Conservation (phyloP, 2,329 filamentous ascomycete species). For the Xylaria sp. region DNA sequence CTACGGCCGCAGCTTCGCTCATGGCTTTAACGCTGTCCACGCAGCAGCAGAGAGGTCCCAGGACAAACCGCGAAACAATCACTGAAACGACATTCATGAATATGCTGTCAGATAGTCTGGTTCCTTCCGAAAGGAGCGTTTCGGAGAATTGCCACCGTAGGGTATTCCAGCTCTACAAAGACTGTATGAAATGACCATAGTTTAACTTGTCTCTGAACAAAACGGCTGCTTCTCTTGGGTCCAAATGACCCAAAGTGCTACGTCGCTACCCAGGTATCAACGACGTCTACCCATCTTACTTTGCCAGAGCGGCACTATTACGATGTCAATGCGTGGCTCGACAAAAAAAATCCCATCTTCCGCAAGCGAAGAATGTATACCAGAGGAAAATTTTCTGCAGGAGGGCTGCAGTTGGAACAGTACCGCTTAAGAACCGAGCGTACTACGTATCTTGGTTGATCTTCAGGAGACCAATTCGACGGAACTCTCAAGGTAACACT, state of each 20-base stretch:
- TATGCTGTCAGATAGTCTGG: neutral
- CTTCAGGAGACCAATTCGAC: conserved; percentile 4
- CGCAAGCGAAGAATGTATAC: conserved; percentile 20
- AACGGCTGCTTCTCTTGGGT: conserved; percentile 4
- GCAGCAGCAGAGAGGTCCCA: conserved; percentile 4
- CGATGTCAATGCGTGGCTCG: conserved; percentile 15
- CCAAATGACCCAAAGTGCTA: conserved; percentile 21
- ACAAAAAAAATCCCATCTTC: conserved; percentile 19
- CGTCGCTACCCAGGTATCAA: conserved; percentile 25
- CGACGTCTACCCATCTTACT: conserved; percentile 18
- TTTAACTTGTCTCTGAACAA: conserved; percentile 8
- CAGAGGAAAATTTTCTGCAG: conserved; percentile 21
- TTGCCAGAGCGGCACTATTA: conserved; percentile 8
- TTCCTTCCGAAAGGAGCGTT: neutral
- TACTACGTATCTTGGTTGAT: conserved; percentile 23
- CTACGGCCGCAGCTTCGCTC: conserved; percentile 34
- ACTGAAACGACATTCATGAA: neutral
- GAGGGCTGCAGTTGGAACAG: conserved; percentile 22
- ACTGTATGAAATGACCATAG: conserved; percentile 18
- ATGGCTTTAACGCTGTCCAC: conserved; percentile 31
- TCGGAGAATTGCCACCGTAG: neutral
- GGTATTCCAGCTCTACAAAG: neutral
- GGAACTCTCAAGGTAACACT: conserved; percentile 27
- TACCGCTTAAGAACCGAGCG: conserved; percentile 19
- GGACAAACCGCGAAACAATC: conserved; percentile 8